phyloP scores from a whole-genome alignment of 1,284 basidiomycete species.

The Pseudozyma hubeiensis region DNA sequence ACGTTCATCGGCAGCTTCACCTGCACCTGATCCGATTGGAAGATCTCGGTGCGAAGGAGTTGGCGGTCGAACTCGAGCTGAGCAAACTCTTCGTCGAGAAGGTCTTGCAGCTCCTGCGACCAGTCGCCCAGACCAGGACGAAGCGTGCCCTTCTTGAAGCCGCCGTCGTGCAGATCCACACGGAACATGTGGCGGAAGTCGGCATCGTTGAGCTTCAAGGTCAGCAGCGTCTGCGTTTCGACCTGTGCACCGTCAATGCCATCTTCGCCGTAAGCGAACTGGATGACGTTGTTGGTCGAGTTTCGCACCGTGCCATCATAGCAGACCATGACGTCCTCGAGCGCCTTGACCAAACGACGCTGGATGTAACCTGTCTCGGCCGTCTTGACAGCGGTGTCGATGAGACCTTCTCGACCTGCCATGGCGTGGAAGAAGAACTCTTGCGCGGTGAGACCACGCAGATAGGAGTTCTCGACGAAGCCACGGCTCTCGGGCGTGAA shows the following conservation, averaged over 20 bases:
- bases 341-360: conserved; percentile 94
- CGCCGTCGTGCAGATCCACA: conserved; percentile 80
- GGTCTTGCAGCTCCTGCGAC: conserved; percentile 81
- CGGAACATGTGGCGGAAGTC: conserved; percentile 91
- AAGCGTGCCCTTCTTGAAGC: conserved; percentile 75
- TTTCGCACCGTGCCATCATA: conserved; percentile 99
- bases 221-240: conserved; percentile 92
- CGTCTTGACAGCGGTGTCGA: conserved; percentile 99
- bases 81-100: conserved; percentile 87
- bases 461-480: conserved; percentile 99
- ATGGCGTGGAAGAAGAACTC: conserved; percentile 99
- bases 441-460: conserved; percentile 94
- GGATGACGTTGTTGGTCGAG: conserved; percentile 79
- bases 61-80: conserved; percentile 82
- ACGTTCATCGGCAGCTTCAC: conserved; percentile 78
- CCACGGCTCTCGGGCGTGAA: conserved; percentile 98
- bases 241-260: conserved; percentile 99
- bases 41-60: conserved; percentile 83
- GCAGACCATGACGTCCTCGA: conserved; percentile 96
- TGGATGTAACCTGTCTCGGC: conserved; percentile 99
- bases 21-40: conserved; percentile 77
- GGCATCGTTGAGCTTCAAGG: conserved; percentile 82
- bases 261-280: conserved; percentile 98
- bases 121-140: conserved; percentile 97
- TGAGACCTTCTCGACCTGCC: conserved; percentile 98